Conservation (phyloP, 1,284 basidiomycete genomes). For the Pisolithus thermaeus region DNA sequence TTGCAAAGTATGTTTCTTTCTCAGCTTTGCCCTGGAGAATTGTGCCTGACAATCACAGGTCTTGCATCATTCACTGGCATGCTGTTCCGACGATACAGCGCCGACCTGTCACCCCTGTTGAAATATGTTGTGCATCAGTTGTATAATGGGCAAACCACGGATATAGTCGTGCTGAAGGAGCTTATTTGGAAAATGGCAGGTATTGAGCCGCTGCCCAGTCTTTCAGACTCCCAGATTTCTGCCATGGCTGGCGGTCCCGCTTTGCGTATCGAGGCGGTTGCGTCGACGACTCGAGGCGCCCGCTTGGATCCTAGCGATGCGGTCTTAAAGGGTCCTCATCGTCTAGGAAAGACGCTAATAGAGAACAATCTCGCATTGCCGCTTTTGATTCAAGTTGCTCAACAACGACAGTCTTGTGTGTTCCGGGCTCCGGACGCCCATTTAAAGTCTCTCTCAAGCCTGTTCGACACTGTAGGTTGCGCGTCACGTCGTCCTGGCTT, state of each 20-base stretch:
- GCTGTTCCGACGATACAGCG: constrained; percentile 82
- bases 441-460: constrained; percentile 78
- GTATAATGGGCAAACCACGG: constrained; percentile 76
- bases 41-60: constrained; percentile 39
- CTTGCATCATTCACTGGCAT: constrained; percentile 92
- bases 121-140: constrained; percentile 92
- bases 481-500: constrained; percentile 15
- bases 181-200: constrained; percentile 95
- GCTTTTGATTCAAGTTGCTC: constrained; percentile 82
- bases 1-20: constrained; percentile 70
- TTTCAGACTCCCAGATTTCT: constrained; percentile 83
- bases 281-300: constrained; percentile 65
- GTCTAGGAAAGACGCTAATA: constrained; percentile 68
- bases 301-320: constrained; percentile 59
- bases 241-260: constrained; percentile 89
- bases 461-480: constrained; percentile 77
- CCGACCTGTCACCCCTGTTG: constrained; percentile 80
- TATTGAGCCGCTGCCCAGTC: constrained; percentile 83
- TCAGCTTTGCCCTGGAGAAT: background rate
- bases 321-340: constrained; percentile 53
- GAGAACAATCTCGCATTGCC: constrained; percentile 73
- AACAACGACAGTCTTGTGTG: constrained; percentile 79
- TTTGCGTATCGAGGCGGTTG: constrained; percentile 82
- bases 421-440: constrained; percentile 67
- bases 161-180: constrained; percentile 88